Conservation (phyloP, 257 asterid species). For the Capsicum baccatum region DNA sequence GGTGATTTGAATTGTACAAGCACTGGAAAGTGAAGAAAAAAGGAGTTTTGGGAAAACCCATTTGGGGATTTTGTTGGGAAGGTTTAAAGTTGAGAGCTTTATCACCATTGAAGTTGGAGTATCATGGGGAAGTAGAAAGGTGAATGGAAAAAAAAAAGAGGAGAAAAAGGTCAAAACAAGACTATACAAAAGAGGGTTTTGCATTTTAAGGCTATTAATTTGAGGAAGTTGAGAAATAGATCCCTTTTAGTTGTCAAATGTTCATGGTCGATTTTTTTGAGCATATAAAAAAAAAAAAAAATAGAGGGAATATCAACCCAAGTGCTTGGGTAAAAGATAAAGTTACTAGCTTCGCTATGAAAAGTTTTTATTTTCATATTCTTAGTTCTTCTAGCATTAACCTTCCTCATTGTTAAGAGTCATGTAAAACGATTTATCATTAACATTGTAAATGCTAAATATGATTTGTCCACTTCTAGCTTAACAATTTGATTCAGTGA, state of each 20-base stretch:
- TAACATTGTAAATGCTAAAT: not conserved
- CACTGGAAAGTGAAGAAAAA: slow-evolving; percentile 65
- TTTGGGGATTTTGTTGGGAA: slow-evolving; percentile 49
- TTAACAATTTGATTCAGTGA: no score
- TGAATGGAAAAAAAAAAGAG: not conserved
- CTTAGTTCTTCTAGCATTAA: no score
- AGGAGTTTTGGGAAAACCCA: slow-evolving; percentile 47
- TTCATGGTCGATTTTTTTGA: not conserved
- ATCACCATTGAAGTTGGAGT: slow-evolving; percentile 58
- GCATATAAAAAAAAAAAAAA: no score
- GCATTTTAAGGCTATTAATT: not conserved
- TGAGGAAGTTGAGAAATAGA: not conserved
- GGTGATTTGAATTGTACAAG: slow-evolving; percentile 41
- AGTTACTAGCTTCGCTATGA: no score
- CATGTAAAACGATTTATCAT: not conserved
- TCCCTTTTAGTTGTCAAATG: not conserved
- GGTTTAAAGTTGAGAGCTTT: slow-evolving; percentile 53
- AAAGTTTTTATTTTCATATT: no score
- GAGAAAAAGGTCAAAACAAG: no score
- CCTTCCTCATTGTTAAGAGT: no score
- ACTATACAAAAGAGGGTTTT: not conserved
- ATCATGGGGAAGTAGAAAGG: not conserved
- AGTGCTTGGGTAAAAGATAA: no score
- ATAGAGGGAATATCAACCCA: no score
- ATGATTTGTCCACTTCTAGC: not conserved